Evolutionary conservation across 257 asterid species (phyloP).

Genomic region (Rehmannia glutinosa): DNA sequence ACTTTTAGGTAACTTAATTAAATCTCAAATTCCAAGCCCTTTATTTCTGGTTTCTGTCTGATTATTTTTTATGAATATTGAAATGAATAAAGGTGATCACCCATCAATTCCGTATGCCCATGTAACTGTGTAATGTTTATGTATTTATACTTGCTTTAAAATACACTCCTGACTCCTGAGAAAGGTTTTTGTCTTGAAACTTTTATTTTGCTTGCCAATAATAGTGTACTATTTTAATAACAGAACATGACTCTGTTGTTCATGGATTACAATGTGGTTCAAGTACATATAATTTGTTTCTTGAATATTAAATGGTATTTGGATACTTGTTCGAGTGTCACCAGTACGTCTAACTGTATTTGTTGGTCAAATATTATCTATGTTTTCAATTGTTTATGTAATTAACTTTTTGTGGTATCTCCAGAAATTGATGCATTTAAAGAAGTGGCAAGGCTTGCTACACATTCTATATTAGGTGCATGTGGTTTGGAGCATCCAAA

Average conservation of each 20-base stretch:
- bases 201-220: background rate
- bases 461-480: conserved; percentile 61
- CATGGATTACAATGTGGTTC: background rate
- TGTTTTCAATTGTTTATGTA: background rate
- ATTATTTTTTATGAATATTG: background rate
- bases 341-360: background rate
- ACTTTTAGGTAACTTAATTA: background rate
- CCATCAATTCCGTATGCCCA: background rate
- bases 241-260: background rate
- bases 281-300: background rate
- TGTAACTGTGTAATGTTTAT: background rate
- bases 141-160: background rate
- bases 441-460: conserved; percentile 65
- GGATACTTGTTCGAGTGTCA: background rate
- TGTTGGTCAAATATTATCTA: background rate
- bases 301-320: background rate
- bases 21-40: background rate
- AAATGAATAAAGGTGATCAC: background rate
- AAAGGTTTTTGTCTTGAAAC: background rate
- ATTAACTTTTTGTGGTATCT: background rate
- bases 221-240: background rate
- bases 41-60: background rate
- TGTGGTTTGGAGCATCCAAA: conserved; percentile 57
- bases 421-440: conserved; percentile 52
- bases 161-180: too few relatives aligned